These are phyloP conservation scores for Saraca asoca DNA, from an alignment of 331 rosid species.

Conservation along the genomic window DNA sequence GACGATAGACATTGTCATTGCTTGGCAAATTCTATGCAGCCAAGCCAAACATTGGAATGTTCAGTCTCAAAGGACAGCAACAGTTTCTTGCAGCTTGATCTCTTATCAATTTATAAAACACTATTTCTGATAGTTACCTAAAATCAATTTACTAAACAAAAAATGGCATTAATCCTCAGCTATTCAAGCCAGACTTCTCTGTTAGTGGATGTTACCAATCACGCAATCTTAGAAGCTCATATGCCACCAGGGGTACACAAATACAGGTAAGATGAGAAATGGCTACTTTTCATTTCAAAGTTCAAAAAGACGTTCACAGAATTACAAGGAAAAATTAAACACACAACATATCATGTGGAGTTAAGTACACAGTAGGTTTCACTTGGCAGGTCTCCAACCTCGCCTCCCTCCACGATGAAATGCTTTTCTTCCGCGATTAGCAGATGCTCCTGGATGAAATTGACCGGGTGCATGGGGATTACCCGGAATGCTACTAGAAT, in stretches of 20 bases:
- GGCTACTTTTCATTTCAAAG: background rate
- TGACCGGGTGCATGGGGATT: conserved; percentile 39
- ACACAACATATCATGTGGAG: conserved; percentile 17
- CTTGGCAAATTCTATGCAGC: too few relatives aligned
- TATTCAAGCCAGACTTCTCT: background rate
- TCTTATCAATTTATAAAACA: too few relatives aligned
- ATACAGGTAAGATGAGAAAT: background rate
- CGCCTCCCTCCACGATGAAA: conserved; percentile 42
- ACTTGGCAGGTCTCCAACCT: conserved; percentile 42
- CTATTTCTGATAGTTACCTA: too few relatives aligned
- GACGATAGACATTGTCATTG: too few relatives aligned
- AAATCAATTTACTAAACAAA: too few relatives aligned
- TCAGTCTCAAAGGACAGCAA: too few relatives aligned
- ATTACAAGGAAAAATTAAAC: conserved; percentile 19
- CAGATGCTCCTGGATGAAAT: conserved; percentile 41
- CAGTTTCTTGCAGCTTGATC: too few relatives aligned
- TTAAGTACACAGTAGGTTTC: conserved; percentile 25
- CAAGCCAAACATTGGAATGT: too few relatives aligned
- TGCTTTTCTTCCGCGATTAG: conserved; percentile 44
- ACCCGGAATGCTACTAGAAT: conserved; percentile 31
- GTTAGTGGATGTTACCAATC: background rate
- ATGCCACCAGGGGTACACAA: too few relatives aligned
- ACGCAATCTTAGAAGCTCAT: background rate
- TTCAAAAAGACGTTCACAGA: background rate
- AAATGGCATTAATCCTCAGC: background rate